Conservation (phyloP, 176 grass and related monocot genomes). For the Avena atlantica region DNA sequence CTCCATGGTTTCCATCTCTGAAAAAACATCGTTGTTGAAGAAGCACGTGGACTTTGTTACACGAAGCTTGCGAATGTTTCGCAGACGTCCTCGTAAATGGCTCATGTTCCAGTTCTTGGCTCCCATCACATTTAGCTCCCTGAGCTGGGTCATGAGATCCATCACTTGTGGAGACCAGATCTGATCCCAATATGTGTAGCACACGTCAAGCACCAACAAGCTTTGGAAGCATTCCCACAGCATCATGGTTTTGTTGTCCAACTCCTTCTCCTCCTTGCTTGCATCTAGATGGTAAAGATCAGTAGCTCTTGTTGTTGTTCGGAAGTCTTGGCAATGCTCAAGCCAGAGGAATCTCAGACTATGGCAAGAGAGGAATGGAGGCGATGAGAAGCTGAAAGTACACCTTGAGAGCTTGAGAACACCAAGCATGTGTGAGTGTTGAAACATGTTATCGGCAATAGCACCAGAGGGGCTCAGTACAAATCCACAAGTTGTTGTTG, state of each 20-base stretch:
- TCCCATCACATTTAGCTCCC: neutral
- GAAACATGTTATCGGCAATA: neutral
- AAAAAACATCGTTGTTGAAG: neutral
- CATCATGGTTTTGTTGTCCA: neutral
- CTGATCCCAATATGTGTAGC: too few species aligned
- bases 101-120: neutral
- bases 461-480: neutral
- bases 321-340: neutral
- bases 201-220: too few species aligned
- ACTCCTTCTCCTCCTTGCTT: neutral
- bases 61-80: neutral
- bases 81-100: neutral
- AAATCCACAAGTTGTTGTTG: neutral
- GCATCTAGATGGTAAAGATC: too few species aligned
- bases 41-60: neutral
- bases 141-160: neutral
- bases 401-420: constrained; percentile 18
- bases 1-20: neutral
- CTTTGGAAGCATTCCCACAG: too few species aligned
- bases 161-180: neutral
- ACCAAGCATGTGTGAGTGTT: neutral
- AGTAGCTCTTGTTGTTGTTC: neutral
- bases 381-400: neutral
- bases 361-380: neutral
- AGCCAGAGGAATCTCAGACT: neutral